phyloP scores from a whole-genome alignment of 345 rosid genomes.

The Iberis pinnata region DNA sequence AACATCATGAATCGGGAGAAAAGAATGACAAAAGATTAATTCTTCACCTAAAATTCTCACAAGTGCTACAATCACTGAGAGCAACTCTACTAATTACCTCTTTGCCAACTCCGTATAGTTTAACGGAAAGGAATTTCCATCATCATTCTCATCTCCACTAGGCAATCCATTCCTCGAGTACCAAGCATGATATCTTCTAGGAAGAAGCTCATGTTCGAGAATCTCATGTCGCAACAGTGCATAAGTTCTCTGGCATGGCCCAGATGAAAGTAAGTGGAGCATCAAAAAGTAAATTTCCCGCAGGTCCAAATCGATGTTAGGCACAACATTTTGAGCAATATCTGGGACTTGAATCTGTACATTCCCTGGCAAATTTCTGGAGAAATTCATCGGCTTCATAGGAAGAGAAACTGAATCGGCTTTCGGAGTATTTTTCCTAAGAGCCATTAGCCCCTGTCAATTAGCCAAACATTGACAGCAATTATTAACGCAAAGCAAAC shows the following conservation, averaged over 20 bases:
- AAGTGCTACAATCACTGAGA: constrained; percentile 13
- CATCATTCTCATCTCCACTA: constrained; percentile 66
- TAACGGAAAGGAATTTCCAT: constrained; percentile 71
- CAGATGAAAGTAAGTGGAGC: constrained; percentile 85
- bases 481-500: constrained; percentile 1
- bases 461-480: constrained; percentile 10
- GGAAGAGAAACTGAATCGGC: constrained; percentile 41
- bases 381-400: constrained; percentile 61
- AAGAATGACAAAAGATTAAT: constrained; percentile 14
- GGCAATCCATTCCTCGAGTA: constrained; percentile 70
- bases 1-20: not conserved
- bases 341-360: constrained; percentile 44
- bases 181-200: constrained; percentile 95
- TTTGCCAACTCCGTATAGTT: constrained; percentile 58
- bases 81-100: constrained; percentile 41
- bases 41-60: constrained; percentile 1
- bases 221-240: constrained; percentile 77
- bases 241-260: constrained; percentile 81
- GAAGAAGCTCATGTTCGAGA: constrained; percentile 79
- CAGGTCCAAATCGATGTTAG: constrained; percentile 64
- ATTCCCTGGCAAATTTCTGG: constrained; percentile 48
- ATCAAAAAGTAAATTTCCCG: constrained; percentile 86
- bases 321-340: constrained; percentile 30
- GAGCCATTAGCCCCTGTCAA: constrained; percentile 52
- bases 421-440: constrained; percentile 54